phyloP scores from a whole-genome alignment of 345 rosid genomes.

The Dipteronia sinensis region DNA sequence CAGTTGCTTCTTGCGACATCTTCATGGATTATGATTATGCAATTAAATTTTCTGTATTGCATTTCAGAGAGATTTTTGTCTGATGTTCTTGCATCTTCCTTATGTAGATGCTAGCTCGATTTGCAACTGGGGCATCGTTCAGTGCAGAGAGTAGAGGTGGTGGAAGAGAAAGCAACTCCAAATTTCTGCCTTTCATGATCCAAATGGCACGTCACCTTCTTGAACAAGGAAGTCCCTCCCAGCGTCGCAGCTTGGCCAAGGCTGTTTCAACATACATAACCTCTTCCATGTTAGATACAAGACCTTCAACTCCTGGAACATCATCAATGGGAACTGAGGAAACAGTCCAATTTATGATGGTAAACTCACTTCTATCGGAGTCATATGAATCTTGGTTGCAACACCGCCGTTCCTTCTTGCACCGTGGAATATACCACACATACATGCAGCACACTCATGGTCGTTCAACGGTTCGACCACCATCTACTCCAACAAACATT shows the following conservation, averaged over 20 bases:
- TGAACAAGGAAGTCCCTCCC: slow-evolving; percentile 85
- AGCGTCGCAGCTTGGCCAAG: slow-evolving; percentile 74
- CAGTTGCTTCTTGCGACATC: background rate
- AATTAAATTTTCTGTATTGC: background rate
- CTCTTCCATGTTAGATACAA: slow-evolving; percentile 57
- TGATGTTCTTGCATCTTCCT: slow-evolving; percentile 17
- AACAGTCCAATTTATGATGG: slow-evolving; percentile 98
- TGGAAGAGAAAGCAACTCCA: slow-evolving; percentile 98
- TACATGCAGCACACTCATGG: slow-evolving; percentile 89
- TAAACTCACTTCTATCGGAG: slow-evolving; percentile 85
- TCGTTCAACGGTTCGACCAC: slow-evolving; percentile 45
- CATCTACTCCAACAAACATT: slow-evolving; percentile 30
- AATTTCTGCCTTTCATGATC: slow-evolving; percentile 90
- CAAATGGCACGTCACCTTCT: slow-evolving; percentile 96
- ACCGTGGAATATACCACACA: slow-evolving; percentile 87
- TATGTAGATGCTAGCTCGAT: slow-evolving; percentile 90
- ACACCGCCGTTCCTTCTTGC: slow-evolving; percentile 81
- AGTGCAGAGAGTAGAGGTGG: slow-evolving; percentile 88
- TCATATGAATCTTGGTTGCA: slow-evolving; percentile 93
- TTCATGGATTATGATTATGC: background rate
- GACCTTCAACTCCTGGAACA: slow-evolving; percentile 52
- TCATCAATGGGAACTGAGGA: slow-evolving; percentile 74
- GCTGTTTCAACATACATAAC: slow-evolving; percentile 66
- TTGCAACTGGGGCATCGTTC: slow-evolving; percentile 97
- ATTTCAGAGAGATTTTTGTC: slow-evolving; percentile 1